These are phyloP conservation scores for Fonsecaea nubica DNA, from an alignment of 2,329 filamentous ascomycete species.

Conservation along the genomic window DNA sequence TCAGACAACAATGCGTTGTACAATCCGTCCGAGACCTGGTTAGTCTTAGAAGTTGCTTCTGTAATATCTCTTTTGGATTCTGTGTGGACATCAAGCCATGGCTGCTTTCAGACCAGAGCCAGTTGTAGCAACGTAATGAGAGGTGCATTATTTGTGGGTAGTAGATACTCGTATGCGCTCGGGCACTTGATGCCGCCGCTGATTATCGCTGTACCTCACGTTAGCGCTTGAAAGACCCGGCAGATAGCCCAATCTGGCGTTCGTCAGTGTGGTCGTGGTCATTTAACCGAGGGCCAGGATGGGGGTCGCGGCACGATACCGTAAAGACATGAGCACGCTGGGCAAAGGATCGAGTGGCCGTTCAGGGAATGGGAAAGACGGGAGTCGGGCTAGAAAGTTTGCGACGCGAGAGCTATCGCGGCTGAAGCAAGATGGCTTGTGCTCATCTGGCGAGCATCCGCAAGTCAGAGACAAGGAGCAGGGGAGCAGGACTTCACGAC, in stretches of 20 bases:
- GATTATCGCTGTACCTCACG: constrained; percentile 29
- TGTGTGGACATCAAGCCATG: not conserved
- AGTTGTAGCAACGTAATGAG: not conserved
- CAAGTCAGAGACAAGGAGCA: constrained; percentile 31
- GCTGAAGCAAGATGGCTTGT: constrained; percentile 29
- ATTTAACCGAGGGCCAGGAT: constrained; percentile 42
- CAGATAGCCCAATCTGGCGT: constrained; percentile 22
- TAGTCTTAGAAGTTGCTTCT: not conserved
- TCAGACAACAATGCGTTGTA: constrained; percentile 16
- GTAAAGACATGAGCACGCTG: not conserved
- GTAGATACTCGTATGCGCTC: not conserved
- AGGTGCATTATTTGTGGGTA: not conserved
- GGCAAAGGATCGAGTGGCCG: constrained; percentile 3
- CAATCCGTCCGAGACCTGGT: constrained; percentile 18
- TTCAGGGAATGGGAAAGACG: constrained; percentile 47
- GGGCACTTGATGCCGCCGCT: constrained; percentile 3
- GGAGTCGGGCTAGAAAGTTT: constrained; percentile 27
- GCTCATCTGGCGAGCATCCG: constrained; percentile 26
- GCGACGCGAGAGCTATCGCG: constrained; percentile 21
- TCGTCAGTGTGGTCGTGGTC: constrained; percentile 14
- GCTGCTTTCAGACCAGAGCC: not conserved
- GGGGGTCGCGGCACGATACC: constrained; percentile 44
- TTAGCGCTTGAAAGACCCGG: constrained; percentile 21
- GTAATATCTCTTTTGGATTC: not conserved
- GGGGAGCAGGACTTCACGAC: constrained; percentile 11